phyloP scores from a whole-genome alignment of 1,139 yeast species.

The Yamadazyma conglobata region DNA sequence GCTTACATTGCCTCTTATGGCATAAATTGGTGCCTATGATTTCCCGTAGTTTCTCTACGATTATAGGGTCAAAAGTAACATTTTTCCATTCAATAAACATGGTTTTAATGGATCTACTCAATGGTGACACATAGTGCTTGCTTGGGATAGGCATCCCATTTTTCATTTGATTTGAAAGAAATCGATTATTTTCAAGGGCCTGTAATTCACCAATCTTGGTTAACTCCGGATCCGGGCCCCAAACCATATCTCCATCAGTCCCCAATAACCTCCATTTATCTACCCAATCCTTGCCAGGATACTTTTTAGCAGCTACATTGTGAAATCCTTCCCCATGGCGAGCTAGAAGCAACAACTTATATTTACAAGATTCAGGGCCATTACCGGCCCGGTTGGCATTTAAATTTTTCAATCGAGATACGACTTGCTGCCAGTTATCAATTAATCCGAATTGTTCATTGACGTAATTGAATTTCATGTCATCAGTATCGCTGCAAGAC shows the following conservation, averaged over 20 bases:
- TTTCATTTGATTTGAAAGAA: conserved; percentile 41
- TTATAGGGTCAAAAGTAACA: conserved; percentile 33
- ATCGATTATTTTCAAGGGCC: conserved; percentile 43
- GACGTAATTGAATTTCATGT: conserved; percentile 44
- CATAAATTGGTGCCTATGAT: conserved; percentile 67
- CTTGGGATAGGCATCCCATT: conserved; percentile 55
- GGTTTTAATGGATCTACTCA: conserved; percentile 60
- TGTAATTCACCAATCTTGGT: conserved; percentile 53
- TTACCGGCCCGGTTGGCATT: conserved; percentile 18
- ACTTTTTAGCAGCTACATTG: conserved; percentile 50
- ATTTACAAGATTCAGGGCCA: conserved; percentile 17
- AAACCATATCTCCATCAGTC: conserved; percentile 52
- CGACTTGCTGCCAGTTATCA: conserved; percentile 45
- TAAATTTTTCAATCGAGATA: conserved; percentile 29
- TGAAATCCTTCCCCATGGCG: conserved; percentile 52
- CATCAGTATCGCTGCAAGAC: conserved; percentile 43
- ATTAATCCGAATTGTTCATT: conserved; percentile 46
- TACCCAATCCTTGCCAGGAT: conserved; percentile 58
- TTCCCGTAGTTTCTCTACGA: conserved; percentile 61
- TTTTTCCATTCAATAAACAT: conserved; percentile 57
- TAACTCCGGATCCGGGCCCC: conserved; percentile 70
- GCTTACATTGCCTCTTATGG: conserved; percentile 51
- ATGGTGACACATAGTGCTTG: conserved; percentile 58
- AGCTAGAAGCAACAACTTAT: conserved; percentile 60
- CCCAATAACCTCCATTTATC: conserved; percentile 53